Conservation (phyloP, 2,329 filamentous ascomycete genomes). For the Penicillium sp. region DNA sequence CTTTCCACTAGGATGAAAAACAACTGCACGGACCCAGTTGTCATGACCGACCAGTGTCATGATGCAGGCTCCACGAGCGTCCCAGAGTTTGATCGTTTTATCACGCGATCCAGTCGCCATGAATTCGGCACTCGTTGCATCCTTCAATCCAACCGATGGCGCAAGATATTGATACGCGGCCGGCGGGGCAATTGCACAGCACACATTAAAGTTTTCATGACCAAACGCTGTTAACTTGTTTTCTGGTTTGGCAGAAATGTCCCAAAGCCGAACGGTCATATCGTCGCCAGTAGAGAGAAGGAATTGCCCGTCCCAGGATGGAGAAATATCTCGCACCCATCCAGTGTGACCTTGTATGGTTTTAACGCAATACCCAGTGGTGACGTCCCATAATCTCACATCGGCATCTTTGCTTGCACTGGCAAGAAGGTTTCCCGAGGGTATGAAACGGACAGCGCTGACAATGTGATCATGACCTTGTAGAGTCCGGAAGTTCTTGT, state of each 20-base stretch:
- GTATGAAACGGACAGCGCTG: slow-evolving; percentile 81
- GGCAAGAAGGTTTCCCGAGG: slow-evolving; percentile 70
- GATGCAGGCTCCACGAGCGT: slow-evolving; percentile 74
- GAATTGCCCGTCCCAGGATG: slow-evolving; percentile 76
- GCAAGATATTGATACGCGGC: slow-evolving; percentile 72
- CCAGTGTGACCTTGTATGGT: slow-evolving; percentile 80
- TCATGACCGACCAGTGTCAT: slow-evolving; percentile 84
- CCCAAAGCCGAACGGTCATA: slow-evolving; percentile 77
- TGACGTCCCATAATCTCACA: slow-evolving; percentile 85
- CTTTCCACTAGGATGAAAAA: slow-evolving; percentile 88
- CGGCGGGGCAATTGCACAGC: slow-evolving; percentile 76
- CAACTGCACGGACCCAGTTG: slow-evolving; percentile 82
- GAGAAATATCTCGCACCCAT: slow-evolving; percentile 86
- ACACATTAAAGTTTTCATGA: slow-evolving; percentile 81
- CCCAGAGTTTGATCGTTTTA: slow-evolving; percentile 87
- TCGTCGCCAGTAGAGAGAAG: slow-evolving; percentile 80
- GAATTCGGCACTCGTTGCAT: slow-evolving; percentile 62
- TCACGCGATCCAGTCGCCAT: slow-evolving; percentile 84
- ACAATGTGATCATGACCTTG: slow-evolving; percentile 91
- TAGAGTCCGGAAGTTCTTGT: slow-evolving; percentile 90
- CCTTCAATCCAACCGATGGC: slow-evolving; percentile 73
- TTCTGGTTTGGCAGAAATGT: slow-evolving; percentile 64
- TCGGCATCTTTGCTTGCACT: slow-evolving; percentile 43
- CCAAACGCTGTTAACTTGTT: slow-evolving; percentile 74
- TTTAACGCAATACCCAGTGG: slow-evolving; percentile 85